These are phyloP conservation scores for Ogataea salicorniae DNA, from an alignment of 805 yeast species.

Conservation along the genomic window DNA sequence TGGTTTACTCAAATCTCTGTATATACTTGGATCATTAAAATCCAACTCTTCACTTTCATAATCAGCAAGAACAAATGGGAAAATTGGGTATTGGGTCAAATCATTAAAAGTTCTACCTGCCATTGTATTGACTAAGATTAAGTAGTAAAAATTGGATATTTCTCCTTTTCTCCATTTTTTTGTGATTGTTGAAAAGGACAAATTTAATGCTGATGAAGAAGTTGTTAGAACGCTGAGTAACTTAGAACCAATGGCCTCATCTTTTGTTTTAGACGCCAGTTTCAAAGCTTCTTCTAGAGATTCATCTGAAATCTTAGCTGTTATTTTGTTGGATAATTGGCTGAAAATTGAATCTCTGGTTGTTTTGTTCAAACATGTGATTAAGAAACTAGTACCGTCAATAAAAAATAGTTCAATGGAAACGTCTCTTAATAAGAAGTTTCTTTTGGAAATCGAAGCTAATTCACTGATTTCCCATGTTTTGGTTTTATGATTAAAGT, in stretches of 20 bases:
- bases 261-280: conserved; percentile 36
- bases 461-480: conserved; percentile 59
- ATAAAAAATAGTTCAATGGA: conserved; percentile 74
- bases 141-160: conserved; percentile 76
- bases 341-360: conserved; percentile 54
- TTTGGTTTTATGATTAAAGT: conserved; percentile 40
- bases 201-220: conserved; percentile 24
- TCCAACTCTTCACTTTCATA: conserved; percentile 70
- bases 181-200: conserved; percentile 44
- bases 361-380: conserved; percentile 53
- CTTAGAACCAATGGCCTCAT: conserved; percentile 30
- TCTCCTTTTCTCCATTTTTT: conserved; percentile 72
- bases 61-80: conserved; percentile 88
- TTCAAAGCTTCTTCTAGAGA: conserved; percentile 52
- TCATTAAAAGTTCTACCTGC: conserved; percentile 91
- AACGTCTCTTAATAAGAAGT: conserved; percentile 71
- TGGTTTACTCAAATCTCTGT: conserved; percentile 76
- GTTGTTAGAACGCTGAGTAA: conserved; percentile 39
- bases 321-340: conserved; percentile 43
- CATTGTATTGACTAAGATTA: conserved; percentile 73
- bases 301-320: conserved; percentile 45
- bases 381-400: conserved; percentile 64
- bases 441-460: conserved; percentile 65
- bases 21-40: conserved; percentile 53
- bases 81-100: conserved; percentile 84